phyloP scores from a whole-genome alignment of 108 stramenopile species.

The Nannochloropsis oceanica region DNA sequence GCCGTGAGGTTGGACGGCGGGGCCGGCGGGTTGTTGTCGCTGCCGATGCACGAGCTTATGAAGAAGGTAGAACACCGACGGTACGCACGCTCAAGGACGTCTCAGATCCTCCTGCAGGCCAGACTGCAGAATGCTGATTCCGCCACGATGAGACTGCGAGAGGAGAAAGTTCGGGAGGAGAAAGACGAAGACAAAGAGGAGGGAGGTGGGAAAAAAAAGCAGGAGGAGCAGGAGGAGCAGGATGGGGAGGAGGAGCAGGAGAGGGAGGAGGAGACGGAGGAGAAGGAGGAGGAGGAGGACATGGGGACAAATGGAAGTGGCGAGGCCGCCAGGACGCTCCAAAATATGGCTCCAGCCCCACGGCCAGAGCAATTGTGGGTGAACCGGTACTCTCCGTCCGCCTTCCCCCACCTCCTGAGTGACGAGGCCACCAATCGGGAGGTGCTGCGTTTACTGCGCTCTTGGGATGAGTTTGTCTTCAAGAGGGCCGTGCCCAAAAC shows the following conservation, averaged over 20 bases:
- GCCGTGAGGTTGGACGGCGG: not conserved
- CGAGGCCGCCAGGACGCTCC: too few relatives aligned
- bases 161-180: too few relatives aligned
- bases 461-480: constrained; percentile 92
- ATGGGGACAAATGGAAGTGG: too few relatives aligned
- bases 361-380: constrained; percentile 19
- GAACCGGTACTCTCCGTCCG: constrained; percentile 60
- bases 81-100: not conserved
- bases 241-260: not conserved
- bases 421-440: constrained; percentile 84
- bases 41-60: not conserved
- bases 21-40: not conserved
- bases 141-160: too few relatives aligned
- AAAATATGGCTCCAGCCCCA: not conserved
- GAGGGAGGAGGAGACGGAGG: not conserved
- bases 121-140: too few relatives aligned
- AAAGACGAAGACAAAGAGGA: too few relatives aligned
- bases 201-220: not conserved
- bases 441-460: constrained; percentile 63
- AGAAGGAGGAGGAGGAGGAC: too few relatives aligned
- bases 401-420: constrained; percentile 69
- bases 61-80: not conserved
- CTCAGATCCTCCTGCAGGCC: not conserved
- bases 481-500: constrained; percentile 44
- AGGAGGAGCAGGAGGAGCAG: not conserved